Evolutionary conservation across 2,329 filamentous ascomycete species (phyloP).

Genomic region (Decorospora gaudefroyi): DNA sequence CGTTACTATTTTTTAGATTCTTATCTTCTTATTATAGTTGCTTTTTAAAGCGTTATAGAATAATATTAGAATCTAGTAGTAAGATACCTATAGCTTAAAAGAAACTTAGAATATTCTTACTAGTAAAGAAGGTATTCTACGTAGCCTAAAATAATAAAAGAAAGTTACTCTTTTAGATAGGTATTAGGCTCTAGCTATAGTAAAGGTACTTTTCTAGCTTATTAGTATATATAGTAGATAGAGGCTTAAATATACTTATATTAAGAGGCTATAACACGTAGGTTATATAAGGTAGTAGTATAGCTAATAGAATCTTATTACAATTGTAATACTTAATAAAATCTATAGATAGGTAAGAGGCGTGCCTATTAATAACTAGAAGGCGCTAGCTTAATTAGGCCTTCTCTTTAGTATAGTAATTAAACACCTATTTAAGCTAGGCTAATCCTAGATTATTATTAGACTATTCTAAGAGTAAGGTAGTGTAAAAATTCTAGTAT

Average conservation of each 20-base stretch:
- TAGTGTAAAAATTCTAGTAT: too few relatives aligned
- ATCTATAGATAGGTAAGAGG: too few relatives aligned
- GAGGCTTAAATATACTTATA: slow-evolving; percentile 10
- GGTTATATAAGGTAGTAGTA: slow-evolving; percentile 10
- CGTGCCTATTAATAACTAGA: too few relatives aligned
- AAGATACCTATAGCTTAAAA: too few relatives aligned
- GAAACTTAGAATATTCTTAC: not conserved
- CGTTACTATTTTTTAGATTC: not conserved
- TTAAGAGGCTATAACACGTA: slow-evolving; percentile 11
- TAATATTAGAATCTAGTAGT: too few relatives aligned
- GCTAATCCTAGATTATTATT: too few relatives aligned
- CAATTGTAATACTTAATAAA: not conserved
- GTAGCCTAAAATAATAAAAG: not conserved
- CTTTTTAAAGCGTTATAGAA: not conserved
- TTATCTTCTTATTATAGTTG: too few relatives aligned
- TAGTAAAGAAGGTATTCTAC: not conserved
- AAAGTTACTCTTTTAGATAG: not conserved
- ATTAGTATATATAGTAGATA: slow-evolving; percentile 44
- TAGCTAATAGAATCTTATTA: slow-evolving; percentile 2
- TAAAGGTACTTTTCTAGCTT: too few relatives aligned
- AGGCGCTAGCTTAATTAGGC: too few relatives aligned
- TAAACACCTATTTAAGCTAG: too few relatives aligned
- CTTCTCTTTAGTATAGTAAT: too few relatives aligned
- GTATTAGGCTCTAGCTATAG: not conserved
- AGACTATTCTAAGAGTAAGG: too few relatives aligned